phyloP scores from a whole-genome alignment of 768 basidiomycete genomes.

The Boletus sensibilis region DNA sequence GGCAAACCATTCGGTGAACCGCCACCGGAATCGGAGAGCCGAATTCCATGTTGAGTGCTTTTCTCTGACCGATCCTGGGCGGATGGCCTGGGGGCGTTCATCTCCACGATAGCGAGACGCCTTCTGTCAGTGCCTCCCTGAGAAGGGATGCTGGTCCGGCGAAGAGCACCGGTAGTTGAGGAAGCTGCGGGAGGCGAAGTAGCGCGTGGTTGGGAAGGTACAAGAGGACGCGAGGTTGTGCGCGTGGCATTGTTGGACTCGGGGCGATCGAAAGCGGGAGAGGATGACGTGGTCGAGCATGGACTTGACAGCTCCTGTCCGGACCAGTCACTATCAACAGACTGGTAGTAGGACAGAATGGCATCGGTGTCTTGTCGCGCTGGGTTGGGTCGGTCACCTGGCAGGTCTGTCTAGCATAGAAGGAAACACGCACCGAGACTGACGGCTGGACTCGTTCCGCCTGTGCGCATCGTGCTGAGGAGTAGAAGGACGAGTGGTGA shows the following conservation, averaged over 20 bases:
- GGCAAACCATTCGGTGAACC: slow-evolving; percentile 33
- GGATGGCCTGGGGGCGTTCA: slow-evolving; percentile 39
- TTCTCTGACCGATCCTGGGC: slow-evolving; percentile 28
- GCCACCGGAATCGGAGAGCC: slow-evolving; percentile 28
- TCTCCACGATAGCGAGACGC: slow-evolving; percentile 64
- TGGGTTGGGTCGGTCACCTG: slow-evolving; percentile 1
- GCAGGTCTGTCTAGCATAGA: background rate
- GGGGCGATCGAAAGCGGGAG: slow-evolving; percentile 39
- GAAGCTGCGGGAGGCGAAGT: slow-evolving; percentile 29
- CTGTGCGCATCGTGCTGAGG: slow-evolving; percentile 12
- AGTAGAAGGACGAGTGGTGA: background rate
- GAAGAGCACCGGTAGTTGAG: slow-evolving; percentile 33
- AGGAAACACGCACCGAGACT: slow-evolving; percentile 16
- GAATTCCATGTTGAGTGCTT: slow-evolving; percentile 7
- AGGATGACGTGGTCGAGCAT: background rate
- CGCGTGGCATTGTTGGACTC: slow-evolving; percentile 44
- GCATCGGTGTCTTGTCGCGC: slow-evolving; percentile 39
- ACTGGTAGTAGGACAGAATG: slow-evolving; percentile 56
- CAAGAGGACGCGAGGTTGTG: slow-evolving; percentile 15
- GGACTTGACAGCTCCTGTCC: slow-evolving; percentile 22
- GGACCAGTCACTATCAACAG: slow-evolving; percentile 41
- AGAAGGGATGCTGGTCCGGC: slow-evolving; percentile 53
- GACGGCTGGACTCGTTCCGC: slow-evolving; percentile 1
- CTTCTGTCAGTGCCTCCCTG: slow-evolving; percentile 64
- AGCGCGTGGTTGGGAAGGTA: slow-evolving; percentile 11